Base-by-base conservation (phyloP, 2,329 filamentous ascomycete species). In the Aspergillus amoenus region DNA sequence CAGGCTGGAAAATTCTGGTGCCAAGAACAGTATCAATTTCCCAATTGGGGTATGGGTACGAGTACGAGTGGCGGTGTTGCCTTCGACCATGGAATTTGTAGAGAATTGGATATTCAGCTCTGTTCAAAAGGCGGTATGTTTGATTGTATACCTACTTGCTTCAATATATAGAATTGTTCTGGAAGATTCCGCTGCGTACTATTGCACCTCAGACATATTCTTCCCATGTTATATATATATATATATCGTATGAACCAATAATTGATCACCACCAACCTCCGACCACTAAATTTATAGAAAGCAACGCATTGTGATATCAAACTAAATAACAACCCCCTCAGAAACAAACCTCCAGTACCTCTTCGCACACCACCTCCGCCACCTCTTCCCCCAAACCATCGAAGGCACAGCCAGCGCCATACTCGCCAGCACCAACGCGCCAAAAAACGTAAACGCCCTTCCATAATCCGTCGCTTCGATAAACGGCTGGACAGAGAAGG, bases 401-500 rank as follows among this genome's bases (percentile, higher is more conserved):
- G 71, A 69, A 3, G 70, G 70, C 3, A 63, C 59, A 1, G 66
- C 71, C 44, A 69, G 62, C 3, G 61, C 55, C 67, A 59, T 60
- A 21, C 64, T 64, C 0, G 61, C 37, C 5, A 66, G 43, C 7
- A 74, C 72, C 44, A 68, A 61, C 6, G 72, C 61, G 0, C 72
- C 72, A 56, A 70, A 74, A 46, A 71, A 75, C 2, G 70, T 73
- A 58, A 75, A 74, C 46, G 66, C 47, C 61, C 66, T 66, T 17
- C 67, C 68, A 43, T 69, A 70, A n/a, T 65, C 65, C 6, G 69
- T 72, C 9, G 68, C 67, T 7, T 76, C 65, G 52, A 77, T 73
- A 43, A 77, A 75, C 13, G 73, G 70, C 60, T 76, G 73, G 22
- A 76, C 71, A 2, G 72, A 73, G 52, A 73, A 76, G 1, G 70